phyloP scores from a whole-genome alignment of 2,329 filamentous ascomycete genomes.

The Clonostachys rosea region DNA sequence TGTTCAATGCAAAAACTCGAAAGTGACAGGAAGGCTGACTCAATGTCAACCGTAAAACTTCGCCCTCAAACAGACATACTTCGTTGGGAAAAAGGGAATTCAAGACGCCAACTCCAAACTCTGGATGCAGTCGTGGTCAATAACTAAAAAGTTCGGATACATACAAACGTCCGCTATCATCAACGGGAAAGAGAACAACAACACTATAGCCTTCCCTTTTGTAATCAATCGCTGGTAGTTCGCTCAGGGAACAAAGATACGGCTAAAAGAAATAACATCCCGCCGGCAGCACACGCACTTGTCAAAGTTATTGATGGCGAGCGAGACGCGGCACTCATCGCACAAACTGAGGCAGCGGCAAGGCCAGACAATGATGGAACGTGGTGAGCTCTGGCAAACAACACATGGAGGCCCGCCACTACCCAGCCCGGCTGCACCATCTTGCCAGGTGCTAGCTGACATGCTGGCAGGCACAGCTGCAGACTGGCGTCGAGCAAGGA shows the following conservation, averaged over 20 bases:
- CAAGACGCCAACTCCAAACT: background rate
- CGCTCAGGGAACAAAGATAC: slow-evolving; percentile 75
- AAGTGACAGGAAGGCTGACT: background rate
- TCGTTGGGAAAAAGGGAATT: background rate
- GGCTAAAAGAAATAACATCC: slow-evolving; percentile 83
- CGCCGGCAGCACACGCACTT: slow-evolving; percentile 93
- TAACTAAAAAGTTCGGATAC: background rate
- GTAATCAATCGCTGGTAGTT: too few relatives aligned
- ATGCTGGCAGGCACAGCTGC: slow-evolving; percentile 5
- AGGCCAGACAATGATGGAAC: slow-evolving; percentile 92
- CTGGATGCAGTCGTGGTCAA: background rate
- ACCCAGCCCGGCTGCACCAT: slow-evolving; percentile 69
- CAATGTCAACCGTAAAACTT: background rate
- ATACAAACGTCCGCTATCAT: too few relatives aligned
- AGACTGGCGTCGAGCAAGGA: slow-evolving; percentile 43
- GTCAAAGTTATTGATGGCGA: slow-evolving; percentile 96
- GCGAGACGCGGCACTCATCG: slow-evolving; percentile 87
- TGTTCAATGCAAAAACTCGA: background rate
- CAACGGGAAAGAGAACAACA: too few relatives aligned
- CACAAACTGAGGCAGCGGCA: slow-evolving; percentile 92
- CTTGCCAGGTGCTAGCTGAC: slow-evolving; percentile 50
- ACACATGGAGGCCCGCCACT: slow-evolving; percentile 77
- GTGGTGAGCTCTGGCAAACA: slow-evolving; percentile 81
- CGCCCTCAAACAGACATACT: background rate
- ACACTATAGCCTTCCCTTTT: too few relatives aligned